These are phyloP conservation scores for Leishmania lainsoni DNA, from an alignment of 208 protist genomes.

Conservation along the genomic window DNA sequence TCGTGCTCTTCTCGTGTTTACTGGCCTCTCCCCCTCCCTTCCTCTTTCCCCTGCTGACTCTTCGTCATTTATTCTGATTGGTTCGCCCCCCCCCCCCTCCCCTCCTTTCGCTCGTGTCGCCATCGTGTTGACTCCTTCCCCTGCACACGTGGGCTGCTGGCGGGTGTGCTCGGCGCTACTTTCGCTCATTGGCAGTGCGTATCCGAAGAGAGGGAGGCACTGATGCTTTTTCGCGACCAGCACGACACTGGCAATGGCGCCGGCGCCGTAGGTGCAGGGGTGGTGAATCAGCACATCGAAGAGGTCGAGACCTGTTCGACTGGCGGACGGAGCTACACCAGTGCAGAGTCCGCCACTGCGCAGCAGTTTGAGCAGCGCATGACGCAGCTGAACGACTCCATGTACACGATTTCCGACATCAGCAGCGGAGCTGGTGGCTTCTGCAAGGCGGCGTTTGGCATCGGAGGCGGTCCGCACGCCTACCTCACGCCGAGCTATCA, in stretches of 20 bases:
- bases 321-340: slow-evolving; percentile 39
- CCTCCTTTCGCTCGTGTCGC: neutral
- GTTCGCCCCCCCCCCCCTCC: no score
- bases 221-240: slow-evolving; percentile 32
- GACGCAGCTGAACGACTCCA: slow-evolving; percentile 22
- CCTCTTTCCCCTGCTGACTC: neutral
- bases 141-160: neutral
- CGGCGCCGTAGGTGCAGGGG: slow-evolving; percentile 16
- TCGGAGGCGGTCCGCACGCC: slow-evolving; percentile 5
- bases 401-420: neutral
- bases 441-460: neutral
- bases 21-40: neutral
- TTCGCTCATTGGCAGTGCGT: neutral
- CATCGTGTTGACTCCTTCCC: neutral
- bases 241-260: slow-evolving; percentile 22
- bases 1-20: neutral
- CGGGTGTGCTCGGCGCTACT: neutral
- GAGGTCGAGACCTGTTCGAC: slow-evolving; percentile 32
- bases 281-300: slow-evolving; percentile 15
- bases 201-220: neutral
- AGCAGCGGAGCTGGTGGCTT: neutral
- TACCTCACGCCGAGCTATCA: slow-evolving; percentile 23
- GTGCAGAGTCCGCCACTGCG: slow-evolving; percentile 29
- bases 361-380: slow-evolving; percentile 51
- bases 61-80: neutral